These are phyloP conservation scores for Medicago ruthenica DNA, from an alignment of 306 rosid genomes.

Conservation along the genomic window DNA sequence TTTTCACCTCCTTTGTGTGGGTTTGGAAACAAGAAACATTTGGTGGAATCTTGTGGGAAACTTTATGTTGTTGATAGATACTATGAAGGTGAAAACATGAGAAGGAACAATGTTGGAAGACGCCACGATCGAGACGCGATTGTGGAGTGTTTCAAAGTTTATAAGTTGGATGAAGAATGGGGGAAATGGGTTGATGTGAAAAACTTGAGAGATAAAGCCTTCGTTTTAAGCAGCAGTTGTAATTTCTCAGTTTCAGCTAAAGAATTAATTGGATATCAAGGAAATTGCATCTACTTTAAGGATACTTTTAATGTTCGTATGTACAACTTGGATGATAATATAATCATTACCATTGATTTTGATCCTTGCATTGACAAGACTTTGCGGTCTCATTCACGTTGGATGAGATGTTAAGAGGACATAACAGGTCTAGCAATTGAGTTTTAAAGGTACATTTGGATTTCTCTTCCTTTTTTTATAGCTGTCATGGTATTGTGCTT, in stretches of 20 bases:
- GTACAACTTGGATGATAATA: slow-evolving; percentile 41
- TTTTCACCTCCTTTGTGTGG: slow-evolving; percentile 67
- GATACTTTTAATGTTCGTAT: slow-evolving; percentile 41
- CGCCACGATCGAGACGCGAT: neutral
- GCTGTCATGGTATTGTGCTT: neutral
- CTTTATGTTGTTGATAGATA: slow-evolving; percentile 72
- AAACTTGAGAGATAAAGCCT: slow-evolving; percentile 47
- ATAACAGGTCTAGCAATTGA: neutral
- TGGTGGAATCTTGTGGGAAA: slow-evolving; percentile 73
- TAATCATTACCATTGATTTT: slow-evolving; percentile 34
- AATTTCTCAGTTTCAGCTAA: slow-evolving; percentile 46
- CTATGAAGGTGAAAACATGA: slow-evolving; percentile 37
- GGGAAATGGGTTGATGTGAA: slow-evolving; percentile 58
- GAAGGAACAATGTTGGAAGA: slow-evolving; percentile 24
- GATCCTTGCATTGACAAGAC: slow-evolving; percentile 41
- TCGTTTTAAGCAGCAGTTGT: slow-evolving; percentile 48
- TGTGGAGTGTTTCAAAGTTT: slow-evolving; percentile 57
- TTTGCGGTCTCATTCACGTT: slow-evolving; percentile 44
- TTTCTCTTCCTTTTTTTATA: neutral
- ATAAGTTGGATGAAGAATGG: slow-evolving; percentile 61
- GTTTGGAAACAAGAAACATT: slow-evolving; percentile 62
- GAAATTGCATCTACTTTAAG: slow-evolving; percentile 53
- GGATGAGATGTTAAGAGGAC: slow-evolving; percentile 11
- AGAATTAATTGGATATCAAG: slow-evolving; percentile 47
- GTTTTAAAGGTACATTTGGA: neutral